Percentiles rank a stretch among this genome's conserved stretches.
phyloP scores from a whole-genome alignment of 2,329 filamentous ascomycete species.

The Epichloe bromicola region DNA sequence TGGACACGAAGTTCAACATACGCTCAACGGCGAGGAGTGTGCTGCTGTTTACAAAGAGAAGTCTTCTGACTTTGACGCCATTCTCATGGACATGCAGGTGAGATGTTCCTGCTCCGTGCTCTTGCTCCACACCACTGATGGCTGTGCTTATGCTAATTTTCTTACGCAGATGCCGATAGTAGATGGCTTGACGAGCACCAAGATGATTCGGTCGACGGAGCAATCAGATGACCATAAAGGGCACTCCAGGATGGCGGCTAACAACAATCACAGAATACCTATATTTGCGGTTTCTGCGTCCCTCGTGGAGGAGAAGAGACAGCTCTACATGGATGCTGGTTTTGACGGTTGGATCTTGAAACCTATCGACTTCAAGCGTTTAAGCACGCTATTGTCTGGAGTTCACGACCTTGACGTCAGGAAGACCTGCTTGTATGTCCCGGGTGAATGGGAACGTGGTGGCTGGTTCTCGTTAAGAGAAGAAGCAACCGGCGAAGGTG shows the following conservation, averaged over 20 bases:
- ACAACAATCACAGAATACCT: constrained; percentile 59
- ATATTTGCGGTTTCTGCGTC: constrained; percentile 84
- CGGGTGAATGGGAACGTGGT: constrained; percentile 70
- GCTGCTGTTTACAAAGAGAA: constrained; percentile 55
- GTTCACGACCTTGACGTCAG: constrained; percentile 50
- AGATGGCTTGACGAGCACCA: constrained; percentile 68
- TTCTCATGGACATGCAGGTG: constrained; percentile 91
- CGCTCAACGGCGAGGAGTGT: constrained; percentile 77
- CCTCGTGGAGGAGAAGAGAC: constrained; percentile 53
- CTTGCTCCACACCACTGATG: background rate
- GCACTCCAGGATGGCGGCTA: constrained; percentile 44
- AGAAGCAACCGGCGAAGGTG: constrained; percentile 2
- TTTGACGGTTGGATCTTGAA: constrained; percentile 91
- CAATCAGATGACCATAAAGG: constrained; percentile 31
- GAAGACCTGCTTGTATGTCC: constrained; percentile 50
- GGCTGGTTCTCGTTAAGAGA: constrained; percentile 54
- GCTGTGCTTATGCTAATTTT: background rate
- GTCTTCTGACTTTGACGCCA: constrained; percentile 53
- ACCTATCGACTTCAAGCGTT: constrained; percentile 67
- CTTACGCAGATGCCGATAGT: constrained; percentile 75
- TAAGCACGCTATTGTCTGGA: constrained; percentile 55
- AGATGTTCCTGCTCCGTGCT: constrained; percentile 17
- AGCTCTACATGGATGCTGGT: constrained; percentile 60
- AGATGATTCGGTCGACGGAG: constrained; percentile 69
- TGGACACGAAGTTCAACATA: constrained; percentile 58